Conservation (phyloP, 495 filamentous ascomycete species). For the Tuber umbilicatum region DNA sequence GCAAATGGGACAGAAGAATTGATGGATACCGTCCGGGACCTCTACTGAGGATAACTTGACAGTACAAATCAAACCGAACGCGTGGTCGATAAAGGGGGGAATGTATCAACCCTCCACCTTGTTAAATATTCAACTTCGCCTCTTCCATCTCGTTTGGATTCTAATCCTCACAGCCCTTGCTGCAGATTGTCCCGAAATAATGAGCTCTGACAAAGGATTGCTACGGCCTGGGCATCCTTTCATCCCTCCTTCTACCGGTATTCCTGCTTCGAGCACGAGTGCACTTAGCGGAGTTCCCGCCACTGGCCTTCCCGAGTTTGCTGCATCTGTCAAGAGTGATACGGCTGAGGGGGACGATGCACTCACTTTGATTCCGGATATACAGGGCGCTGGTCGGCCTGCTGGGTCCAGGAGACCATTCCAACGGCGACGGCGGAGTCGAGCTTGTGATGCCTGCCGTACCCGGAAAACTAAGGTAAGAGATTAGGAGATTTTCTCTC, state of each 20-base stretch:
- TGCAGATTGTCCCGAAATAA: background rate
- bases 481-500: background rate
- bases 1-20: background rate
- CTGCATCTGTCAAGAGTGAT: background rate
- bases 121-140: background rate
- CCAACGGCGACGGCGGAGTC: constrained; percentile 39
- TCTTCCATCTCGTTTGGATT: background rate
- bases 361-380: constrained; percentile 35
- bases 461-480: constrained; percentile 41
- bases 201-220: constrained; percentile 5
- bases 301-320: background rate
- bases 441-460: constrained; percentile 41
- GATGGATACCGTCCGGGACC: background rate
- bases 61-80: background rate
- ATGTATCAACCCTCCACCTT: background rate
- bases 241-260: background rate
- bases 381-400: constrained; percentile 34
- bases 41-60: background rate
- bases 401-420: constrained; percentile 37
- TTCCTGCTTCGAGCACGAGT: background rate
- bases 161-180: background rate
- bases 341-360: constrained; percentile 13
- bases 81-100: background rate
- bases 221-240: background rate
- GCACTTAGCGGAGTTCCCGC: background rate